phyloP scores from a whole-genome alignment of 345 rosid genomes.

The Raphanus raphanistrum region DNA sequence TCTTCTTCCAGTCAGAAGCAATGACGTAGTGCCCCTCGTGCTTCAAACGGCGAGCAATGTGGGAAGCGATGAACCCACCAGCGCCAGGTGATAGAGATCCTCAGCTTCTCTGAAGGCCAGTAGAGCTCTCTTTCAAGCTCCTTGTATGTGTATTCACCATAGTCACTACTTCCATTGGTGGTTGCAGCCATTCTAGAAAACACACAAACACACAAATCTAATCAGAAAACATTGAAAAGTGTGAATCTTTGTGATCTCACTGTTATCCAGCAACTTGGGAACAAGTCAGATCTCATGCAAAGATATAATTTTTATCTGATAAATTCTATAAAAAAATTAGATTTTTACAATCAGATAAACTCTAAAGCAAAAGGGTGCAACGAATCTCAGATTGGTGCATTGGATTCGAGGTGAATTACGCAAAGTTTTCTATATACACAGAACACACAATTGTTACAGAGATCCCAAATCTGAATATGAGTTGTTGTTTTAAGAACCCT shows the following conservation, averaged over 20 bases:
- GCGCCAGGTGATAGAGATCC: slow-evolving; percentile 90
- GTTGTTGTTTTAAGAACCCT: neutral
- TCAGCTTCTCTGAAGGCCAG: slow-evolving; percentile 89
- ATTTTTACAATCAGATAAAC: neutral
- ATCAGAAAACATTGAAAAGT: neutral
- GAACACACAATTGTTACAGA: neutral
- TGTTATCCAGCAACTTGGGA: neutral
- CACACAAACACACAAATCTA: slow-evolving; percentile 10
- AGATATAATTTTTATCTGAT: neutral
- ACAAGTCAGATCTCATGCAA: slow-evolving; percentile 29
- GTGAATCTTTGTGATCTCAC: neutral
- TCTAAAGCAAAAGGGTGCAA: neutral
- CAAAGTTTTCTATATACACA: neutral
- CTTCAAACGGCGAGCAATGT: slow-evolving; percentile 96
- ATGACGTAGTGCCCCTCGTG: slow-evolving; percentile 92
- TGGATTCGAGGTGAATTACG: neutral
- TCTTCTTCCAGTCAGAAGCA: slow-evolving; percentile 99
- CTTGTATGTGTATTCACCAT: slow-evolving; percentile 83
- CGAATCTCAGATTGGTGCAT: neutral
- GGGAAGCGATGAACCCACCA: slow-evolving; percentile 97
- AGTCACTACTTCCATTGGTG: slow-evolving; percentile 50
- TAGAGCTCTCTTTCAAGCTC: slow-evolving; percentile 81
- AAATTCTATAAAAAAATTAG: neutral
- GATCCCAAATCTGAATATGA: neutral
- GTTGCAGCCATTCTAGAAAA: slow-evolving; percentile 79